phyloP scores from a whole-genome alignment of 2,329 filamentous ascomycete species.

The Ophiosphaerella narmari region DNA sequence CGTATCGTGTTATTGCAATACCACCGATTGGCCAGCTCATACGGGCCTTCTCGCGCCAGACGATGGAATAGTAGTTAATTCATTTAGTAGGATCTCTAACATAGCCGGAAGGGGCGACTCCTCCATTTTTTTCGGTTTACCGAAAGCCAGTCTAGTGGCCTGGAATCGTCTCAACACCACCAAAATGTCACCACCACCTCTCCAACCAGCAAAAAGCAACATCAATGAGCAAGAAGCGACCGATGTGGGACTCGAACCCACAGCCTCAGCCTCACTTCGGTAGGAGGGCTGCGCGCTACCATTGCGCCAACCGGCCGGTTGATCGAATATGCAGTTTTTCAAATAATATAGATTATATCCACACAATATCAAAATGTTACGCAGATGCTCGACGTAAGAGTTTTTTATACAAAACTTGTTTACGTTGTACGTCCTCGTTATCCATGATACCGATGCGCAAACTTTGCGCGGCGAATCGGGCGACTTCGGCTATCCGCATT shows the following conservation, averaged over 20 bases:
- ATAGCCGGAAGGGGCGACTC: no score
- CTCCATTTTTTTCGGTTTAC: no score
- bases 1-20: no score
- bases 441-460: not conserved
- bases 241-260: conserved; percentile 46
- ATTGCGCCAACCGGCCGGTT: conserved; percentile 44
- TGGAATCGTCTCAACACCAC: no score
- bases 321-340: conserved; percentile 1
- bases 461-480: no score
- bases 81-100: no score
- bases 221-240: conserved; percentile 22
- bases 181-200: no score
- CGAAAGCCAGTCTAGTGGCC: no score
- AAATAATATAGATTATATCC: conserved; percentile 1
- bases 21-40: no score
- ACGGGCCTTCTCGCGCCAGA: no score
- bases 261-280: conserved; percentile 23
- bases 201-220: not conserved
- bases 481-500: no score
- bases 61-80: no score
- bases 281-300: conserved; percentile 48
- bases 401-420: not conserved
- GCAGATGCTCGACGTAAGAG: not conserved
- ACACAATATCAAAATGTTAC: not conserved
- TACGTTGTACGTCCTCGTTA: not conserved